Base-by-base conservation (phyloP, 441 rosid species). In the Populus hybrid region DNA sequence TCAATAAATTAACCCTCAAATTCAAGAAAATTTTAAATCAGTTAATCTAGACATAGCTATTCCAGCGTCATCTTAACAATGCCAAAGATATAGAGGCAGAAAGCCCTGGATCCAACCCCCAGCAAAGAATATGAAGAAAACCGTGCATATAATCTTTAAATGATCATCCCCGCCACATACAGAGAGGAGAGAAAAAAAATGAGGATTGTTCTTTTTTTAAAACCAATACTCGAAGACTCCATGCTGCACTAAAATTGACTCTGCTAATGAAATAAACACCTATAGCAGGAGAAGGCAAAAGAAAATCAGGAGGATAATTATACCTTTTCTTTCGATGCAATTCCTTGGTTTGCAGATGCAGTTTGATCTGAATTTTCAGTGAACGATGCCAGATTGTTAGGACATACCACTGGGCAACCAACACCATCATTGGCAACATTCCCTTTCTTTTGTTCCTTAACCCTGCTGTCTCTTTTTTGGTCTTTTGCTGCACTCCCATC, bases 291-390 rank as follows among this genome's bases (percentile, higher is more conserved):
- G 9, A 40, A 53, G 19, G 34, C 35, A 46, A 61, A 74, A 46
- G 69, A 65, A 75, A 53, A 30, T 59, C 16, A n/a, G 26, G 73
- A 30, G 46, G 50, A 79, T 76, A 75, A 69, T 30, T 11, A 71
- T 82, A 94, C 98, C 97, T 84, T 84, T 78, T 80, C 80, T 75
- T 83, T 76, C 36, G 85, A 77, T 74, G 69, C 71, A 81, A 70
- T 77, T 82, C 70, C 89, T 79, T 79, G 82, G 63, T 70, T 74
- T 79, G 57, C 76, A 78, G 50, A 79, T 63, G 78, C 80, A 72
- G 67, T 73, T 81, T 81, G 80, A 79, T 83, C 86, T 72, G 67
- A 71, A 64, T 74, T 79, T 1, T 80, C 79, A 7, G 69, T 82
- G 32, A 64, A 75, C 63, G 72, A 74, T 57, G 75, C 76, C 53